phyloP scores from a whole-genome alignment of 1,284 basidiomycete species.

The Leccinum discolor region DNA sequence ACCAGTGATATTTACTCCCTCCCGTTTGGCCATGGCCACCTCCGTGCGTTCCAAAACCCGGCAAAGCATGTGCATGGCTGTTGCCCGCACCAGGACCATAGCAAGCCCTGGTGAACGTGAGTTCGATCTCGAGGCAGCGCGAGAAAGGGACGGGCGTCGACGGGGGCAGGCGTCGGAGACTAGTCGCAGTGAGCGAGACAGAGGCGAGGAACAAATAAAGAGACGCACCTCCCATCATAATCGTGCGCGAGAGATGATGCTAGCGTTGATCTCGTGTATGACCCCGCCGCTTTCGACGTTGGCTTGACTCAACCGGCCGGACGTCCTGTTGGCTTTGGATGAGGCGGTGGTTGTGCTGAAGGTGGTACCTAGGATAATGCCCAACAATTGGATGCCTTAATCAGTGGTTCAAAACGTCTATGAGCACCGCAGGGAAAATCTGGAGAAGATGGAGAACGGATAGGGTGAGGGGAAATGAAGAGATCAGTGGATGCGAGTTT shows the following conservation, averaged over 20 bases:
- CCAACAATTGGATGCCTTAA: slow-evolving; percentile 17
- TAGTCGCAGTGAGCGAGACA: slow-evolving; percentile 5
- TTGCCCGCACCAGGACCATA: slow-evolving; percentile 14
- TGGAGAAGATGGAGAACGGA: slow-evolving; percentile 24
- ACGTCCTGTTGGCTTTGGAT: not conserved
- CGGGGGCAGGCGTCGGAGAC: slow-evolving; percentile 16
- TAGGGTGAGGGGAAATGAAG: slow-evolving; percentile 19
- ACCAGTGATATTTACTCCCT: slow-evolving; percentile 25
- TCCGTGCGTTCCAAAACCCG: slow-evolving; percentile 17
- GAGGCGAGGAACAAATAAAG: slow-evolving; percentile 2
- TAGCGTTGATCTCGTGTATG: slow-evolving; percentile 16
- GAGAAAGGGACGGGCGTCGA: slow-evolving; percentile 12
- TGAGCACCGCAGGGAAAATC: slow-evolving; percentile 23
- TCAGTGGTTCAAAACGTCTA: slow-evolving; percentile 22
- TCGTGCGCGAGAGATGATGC: slow-evolving; percentile 17
- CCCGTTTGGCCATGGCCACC: slow-evolving; percentile 23
- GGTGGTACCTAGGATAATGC: slow-evolving; percentile 18
- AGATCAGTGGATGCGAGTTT: slow-evolving; percentile 7
- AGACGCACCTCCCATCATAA: slow-evolving; percentile 53
- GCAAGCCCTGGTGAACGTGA: slow-evolving; percentile 13
- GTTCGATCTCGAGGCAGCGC: slow-evolving; percentile 14
- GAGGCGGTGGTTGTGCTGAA: slow-evolving; percentile 9
- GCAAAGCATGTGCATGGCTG: slow-evolving; percentile 16
- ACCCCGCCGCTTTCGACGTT: not conserved
- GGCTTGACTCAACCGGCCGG: not conserved